These are phyloP conservation scores for Suillus spraguei DNA, from an alignment of 768 basidiomycete species.

Conservation along the genomic window DNA sequence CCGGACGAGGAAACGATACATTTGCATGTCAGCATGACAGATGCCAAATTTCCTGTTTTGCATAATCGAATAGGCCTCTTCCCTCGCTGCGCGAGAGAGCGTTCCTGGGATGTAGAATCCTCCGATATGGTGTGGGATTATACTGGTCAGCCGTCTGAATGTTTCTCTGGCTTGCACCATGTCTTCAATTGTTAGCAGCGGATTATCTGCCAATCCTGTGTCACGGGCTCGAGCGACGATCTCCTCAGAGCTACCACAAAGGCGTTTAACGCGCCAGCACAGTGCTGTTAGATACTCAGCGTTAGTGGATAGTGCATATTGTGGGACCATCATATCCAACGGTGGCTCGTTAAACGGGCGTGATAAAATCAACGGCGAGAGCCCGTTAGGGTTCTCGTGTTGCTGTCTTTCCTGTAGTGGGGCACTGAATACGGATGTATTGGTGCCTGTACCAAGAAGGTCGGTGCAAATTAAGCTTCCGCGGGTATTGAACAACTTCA, in stretches of 20 bases:
- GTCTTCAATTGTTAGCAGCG: slow-evolving; percentile 26
- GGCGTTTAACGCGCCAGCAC: slow-evolving; percentile 26
- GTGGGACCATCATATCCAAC: slow-evolving; percentile 24
- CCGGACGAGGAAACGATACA: slow-evolving; percentile 32
- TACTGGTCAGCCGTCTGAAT: slow-evolving; percentile 24
- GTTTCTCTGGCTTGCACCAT: slow-evolving; percentile 25
- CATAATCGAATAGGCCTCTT: slow-evolving; percentile 25
- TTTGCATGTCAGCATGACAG: slow-evolving; percentile 33
- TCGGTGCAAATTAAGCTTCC: slow-evolving; percentile 25
- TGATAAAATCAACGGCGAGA: slow-evolving; percentile 22
- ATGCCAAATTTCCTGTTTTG: slow-evolving; percentile 29
- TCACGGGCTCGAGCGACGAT: slow-evolving; percentile 14
- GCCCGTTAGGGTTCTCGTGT: neutral
- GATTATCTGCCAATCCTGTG: slow-evolving; percentile 17
- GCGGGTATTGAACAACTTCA: slow-evolving; percentile 33
- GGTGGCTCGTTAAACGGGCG: slow-evolving; percentile 31
- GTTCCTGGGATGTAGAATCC: slow-evolving; percentile 32
- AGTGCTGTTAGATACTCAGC: slow-evolving; percentile 32
- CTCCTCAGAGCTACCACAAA: slow-evolving; percentile 17
- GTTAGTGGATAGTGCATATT: slow-evolving; percentile 24
- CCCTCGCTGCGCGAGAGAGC: slow-evolving; percentile 27
- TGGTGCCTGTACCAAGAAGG: slow-evolving; percentile 33
- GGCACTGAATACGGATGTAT: slow-evolving; percentile 18
- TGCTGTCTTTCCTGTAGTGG: slow-evolving; percentile 11
- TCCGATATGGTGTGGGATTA: slow-evolving; percentile 31